Evolutionary conservation across 305 asterid genomes (phyloP).

Genomic region (Fraxinus floribunda): DNA sequence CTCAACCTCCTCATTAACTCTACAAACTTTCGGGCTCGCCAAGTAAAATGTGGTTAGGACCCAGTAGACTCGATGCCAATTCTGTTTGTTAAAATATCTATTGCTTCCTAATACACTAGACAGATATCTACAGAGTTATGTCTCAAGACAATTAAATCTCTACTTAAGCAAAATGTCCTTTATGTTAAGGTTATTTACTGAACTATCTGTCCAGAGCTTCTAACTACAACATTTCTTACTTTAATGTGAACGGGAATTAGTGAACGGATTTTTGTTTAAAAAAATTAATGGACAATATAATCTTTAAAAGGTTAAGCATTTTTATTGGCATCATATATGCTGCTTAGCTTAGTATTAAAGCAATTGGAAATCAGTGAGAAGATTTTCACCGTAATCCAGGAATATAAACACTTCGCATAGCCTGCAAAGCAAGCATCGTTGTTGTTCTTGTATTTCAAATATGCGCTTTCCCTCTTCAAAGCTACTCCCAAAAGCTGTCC

Average conservation of each 20-base stretch:
- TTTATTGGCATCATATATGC: not conserved
- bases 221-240: not conserved
- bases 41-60: not conserved
- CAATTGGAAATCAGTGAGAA: not conserved
- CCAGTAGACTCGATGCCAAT: not conserved
- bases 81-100: not conserved
- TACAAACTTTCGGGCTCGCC: not conserved
- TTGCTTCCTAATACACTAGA: not conserved
- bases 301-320: not conserved
- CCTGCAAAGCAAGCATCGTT: slow-evolving; percentile 43
- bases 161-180: not conserved
- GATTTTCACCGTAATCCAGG: slow-evolving; percentile 61
- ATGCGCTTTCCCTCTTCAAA: slow-evolving; percentile 59
- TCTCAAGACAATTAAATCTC: not conserved
- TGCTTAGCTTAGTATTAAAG: not conserved
- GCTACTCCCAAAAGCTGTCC: slow-evolving; percentile 62
- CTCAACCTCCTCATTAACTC: not conserved
- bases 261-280: not conserved
- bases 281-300: not conserved
- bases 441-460: slow-evolving; percentile 57
- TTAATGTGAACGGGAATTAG: not conserved
- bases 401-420: slow-evolving; percentile 48
- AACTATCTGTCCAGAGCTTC: not conserved
- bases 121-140: not conserved
- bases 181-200: not conserved